Evolutionary conservation across 2,329 filamentous ascomycete genomes (phyloP), one percentile per base, ranked within the genome.

Genomic region (Malbranchea cinnamomea): DNA sequence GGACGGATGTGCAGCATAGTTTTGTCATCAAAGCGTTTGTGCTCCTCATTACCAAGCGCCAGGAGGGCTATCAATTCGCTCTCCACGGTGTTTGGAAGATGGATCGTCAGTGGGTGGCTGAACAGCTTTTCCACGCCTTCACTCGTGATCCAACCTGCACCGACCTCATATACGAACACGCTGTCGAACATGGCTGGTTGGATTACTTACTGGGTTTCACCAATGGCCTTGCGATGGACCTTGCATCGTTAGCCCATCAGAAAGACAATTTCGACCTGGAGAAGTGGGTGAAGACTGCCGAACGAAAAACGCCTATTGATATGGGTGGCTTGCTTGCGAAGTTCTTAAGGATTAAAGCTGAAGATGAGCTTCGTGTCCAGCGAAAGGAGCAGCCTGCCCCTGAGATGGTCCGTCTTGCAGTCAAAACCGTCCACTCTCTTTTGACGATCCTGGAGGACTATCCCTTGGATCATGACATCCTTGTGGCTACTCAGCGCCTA

Each of bases 51-150:
- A 69, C 75, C 46, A 85, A 85, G 52, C 70, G 74, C 33, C 74
- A 83, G 7, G 67, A 75, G 4, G 72, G 85, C 32, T 79, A 82
- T 50, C 76, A 85, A 41, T 91, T 94, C 39, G 87, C 93, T 9
- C 68, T 98, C 34, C 78, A 93, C 48, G 85, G 83, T 35, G 60
- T 93, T 4, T 95, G 87, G 85, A 76, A 78, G 42, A 84, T 89
- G 48, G 83, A 95, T 49, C 80, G 76, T 41, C 68, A 77, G 12
- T 95, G 84, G 78, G 79, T 95, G 10, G 76, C 77, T 6, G 71
- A 76, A 39, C 74, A 80, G 35, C 71, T 98, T 19, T 73, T 87
- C 23, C 76, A 84, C 35, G 68, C 71, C 6, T 83, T 89, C 50
- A 77, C 76, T 23, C 60, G 67, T 34, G 71, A 79, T 42, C 75